A percentile compares a stretch with the other conserved stretches of the same genome.
Conservation (phyloP, 2,329 filamentous ascomycete species). For the Ceratocystis harringtonii region DNA sequence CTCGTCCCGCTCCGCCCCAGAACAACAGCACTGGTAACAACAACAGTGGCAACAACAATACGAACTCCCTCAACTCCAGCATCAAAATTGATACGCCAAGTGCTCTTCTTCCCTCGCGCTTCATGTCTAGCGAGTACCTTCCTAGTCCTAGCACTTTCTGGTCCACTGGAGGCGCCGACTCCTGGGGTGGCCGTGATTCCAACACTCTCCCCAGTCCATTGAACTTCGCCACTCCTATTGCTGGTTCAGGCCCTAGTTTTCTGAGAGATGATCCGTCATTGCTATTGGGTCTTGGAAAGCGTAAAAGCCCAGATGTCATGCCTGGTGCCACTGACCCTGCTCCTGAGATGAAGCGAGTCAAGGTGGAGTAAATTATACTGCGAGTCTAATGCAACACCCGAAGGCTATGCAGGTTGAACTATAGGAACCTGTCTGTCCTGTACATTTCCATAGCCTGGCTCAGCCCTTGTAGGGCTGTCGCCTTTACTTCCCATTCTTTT, state of each 20-base stretch:
- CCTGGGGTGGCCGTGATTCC: conserved; percentile 72
- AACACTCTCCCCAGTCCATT: conserved; percentile 86
- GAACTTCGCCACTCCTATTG: conserved; percentile 75
- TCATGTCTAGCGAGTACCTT: conserved; percentile 73
- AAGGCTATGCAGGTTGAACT: neutral
- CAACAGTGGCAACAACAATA: conserved; percentile 27
- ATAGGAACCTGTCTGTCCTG: neutral
- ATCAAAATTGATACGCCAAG: conserved; percentile 53
- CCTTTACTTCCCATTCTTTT: conserved; percentile 4
- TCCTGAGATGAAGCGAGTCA: conserved; percentile 39
- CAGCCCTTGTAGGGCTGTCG: neutral
- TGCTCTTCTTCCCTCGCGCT: conserved; percentile 70
- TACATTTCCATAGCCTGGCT: neutral
- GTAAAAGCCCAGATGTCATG: conserved; percentile 41
- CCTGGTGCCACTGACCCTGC: conserved; percentile 28
- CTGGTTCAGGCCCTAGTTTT: conserved; percentile 47
- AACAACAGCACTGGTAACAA: conserved; percentile 24
- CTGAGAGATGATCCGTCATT: conserved; percentile 36
- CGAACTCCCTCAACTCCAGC: conserved; percentile 18
- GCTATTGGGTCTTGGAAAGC: conserved; percentile 28
- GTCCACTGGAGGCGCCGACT: conserved; percentile 31
- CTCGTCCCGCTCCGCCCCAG: conserved; percentile 63
- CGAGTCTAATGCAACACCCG: neutral
- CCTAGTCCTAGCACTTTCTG: conserved; percentile 90
- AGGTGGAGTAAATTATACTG: conserved; percentile 30